Conservation (phyloP, 2,329 filamentous ascomycete genomes). For the Hirsutella minnesotensis region DNA sequence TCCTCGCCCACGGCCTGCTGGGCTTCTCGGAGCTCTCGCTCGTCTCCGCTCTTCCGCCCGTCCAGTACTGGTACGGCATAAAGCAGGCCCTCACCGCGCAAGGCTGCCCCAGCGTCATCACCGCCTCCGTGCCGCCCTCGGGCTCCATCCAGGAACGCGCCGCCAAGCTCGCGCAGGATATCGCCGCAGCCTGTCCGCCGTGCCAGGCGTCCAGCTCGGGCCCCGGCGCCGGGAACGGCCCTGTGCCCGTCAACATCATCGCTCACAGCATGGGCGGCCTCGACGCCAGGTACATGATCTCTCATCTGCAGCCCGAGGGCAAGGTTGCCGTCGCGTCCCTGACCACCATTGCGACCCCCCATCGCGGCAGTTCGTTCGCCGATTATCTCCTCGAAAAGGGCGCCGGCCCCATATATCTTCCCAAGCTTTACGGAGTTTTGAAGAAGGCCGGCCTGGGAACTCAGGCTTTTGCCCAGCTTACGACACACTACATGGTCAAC, state of each 20-base stretch:
- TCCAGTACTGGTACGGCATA: constrained; percentile 57
- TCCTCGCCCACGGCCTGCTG: constrained; percentile 53
- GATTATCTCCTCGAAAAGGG: constrained; percentile 35
- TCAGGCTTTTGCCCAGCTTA: constrained; percentile 49
- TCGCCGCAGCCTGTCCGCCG: constrained; percentile 20
- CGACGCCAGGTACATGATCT: constrained; percentile 55
- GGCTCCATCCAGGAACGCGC: constrained; percentile 50
- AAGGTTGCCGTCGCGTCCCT: constrained; percentile 34
- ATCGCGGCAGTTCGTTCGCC: constrained; percentile 43
- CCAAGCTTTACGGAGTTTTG: constrained; percentile 40
- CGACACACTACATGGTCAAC: constrained; percentile 42
- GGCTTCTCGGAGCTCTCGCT: constrained; percentile 49
- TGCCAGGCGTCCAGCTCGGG: background rate
- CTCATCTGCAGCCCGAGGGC: constrained; percentile 33
- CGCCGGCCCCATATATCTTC: constrained; percentile 36
- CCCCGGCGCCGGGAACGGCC: background rate
- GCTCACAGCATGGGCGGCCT: constrained; percentile 59
- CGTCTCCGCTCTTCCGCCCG: constrained; percentile 37
- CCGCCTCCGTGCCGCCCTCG: constrained; percentile 48
- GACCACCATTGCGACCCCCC: constrained; percentile 43
- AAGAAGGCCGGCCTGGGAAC: constrained; percentile 42
- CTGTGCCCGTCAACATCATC: constrained; percentile 61
- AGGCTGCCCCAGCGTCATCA: constrained; percentile 40
- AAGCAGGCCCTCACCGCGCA: constrained; percentile 42
- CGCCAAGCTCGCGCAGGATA: constrained; percentile 41